Conservation (phyloP, 2,329 filamentous ascomycete genomes). For the Mycosphaerella arachidis region DNA sequence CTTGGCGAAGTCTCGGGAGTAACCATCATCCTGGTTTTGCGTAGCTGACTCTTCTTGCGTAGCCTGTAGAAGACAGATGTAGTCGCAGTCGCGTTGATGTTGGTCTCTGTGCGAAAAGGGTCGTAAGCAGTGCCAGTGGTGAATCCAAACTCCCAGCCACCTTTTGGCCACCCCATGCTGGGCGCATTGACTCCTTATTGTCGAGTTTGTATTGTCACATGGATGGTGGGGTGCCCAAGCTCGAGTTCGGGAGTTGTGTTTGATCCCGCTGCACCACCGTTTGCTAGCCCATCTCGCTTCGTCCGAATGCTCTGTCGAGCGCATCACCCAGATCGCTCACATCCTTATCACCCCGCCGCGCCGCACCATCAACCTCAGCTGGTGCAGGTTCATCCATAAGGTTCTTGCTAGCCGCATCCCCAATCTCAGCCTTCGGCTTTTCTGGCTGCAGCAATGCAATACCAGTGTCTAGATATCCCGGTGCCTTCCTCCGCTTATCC, state of each 20-base stretch:
- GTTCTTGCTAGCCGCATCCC: constrained; percentile 9
- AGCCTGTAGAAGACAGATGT: too few relatives aligned
- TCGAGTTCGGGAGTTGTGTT: too few relatives aligned
- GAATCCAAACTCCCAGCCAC: too few relatives aligned
- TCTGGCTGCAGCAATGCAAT: constrained; percentile 65
- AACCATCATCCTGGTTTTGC: too few relatives aligned
- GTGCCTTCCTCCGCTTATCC: constrained; percentile 74
- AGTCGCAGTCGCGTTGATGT: too few relatives aligned
- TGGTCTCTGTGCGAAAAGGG: too few relatives aligned
- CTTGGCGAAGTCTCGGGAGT: neutral
- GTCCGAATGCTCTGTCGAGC: constrained; percentile 34
- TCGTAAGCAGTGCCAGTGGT: too few relatives aligned
- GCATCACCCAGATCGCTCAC: constrained; percentile 33
- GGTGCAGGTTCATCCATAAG: constrained; percentile 25
- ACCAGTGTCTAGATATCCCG: constrained; percentile 76
- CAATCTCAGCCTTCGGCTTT: constrained; percentile 33
- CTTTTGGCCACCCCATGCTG: too few relatives aligned
- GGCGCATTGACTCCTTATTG: too few relatives aligned
- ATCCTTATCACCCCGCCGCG: constrained; percentile 17
- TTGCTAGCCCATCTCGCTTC: constrained; percentile 29
- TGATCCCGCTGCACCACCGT: neutral
- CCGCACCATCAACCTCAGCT: constrained; percentile 5
- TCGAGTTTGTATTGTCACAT: too few relatives aligned
- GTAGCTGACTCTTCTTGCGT: too few relatives aligned
- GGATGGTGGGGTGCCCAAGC: too few relatives aligned